Base-by-base conservation (phyloP, 2,329 filamentous ascomycete genomes). In the Diaporthe caulivora region DNA sequence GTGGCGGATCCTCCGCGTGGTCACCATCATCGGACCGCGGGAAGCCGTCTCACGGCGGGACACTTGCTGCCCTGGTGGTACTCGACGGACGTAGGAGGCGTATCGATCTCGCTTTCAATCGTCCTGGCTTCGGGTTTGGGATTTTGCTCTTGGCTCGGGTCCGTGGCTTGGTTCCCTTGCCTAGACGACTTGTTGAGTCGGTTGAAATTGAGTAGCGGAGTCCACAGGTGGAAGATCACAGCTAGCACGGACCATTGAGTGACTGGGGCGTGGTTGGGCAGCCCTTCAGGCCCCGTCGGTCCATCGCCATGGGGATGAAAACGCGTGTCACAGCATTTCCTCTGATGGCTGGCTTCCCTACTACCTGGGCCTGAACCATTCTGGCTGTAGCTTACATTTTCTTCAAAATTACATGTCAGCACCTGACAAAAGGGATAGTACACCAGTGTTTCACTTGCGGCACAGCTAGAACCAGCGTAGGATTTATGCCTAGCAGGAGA, bases 221-320 rank as follows among this genome's bases (percentile, higher is more conserved):
- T 37, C 40, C 24, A 62, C 24, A 29, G 37, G 26, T 47, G 42
- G 58, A 40, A 31, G 40, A 47, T 64, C 58, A 47, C 18, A 47
- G 26, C 42, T 64, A 64, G 60, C 60, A 64, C 60, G 60, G 60
- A 24, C 60, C 60, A 64, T 29, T 64, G 60, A 7, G 60, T 49
- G 60, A 64, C 60, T 64, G 26, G 60, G 42, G 60, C 42, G 47
- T 34, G 42, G 21, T n/a, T 44, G 40, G 42, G 60, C 24, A 62
- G 9, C 60, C 26, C 60, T 34, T 34, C 26, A 24, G 42, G 26
- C 60, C 29, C 13, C 24, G 40, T 31, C 42, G 24, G n/a, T 9
- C 13, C 37, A n/a, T 26, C 55, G n/a, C 21, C 34, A 58, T 9
- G 34, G 34, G 34, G 34, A 34, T 9, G 34, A 34, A 34, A 9